Conservation (phyloP, 1,139 yeast species). For the Candida labiduridarum region DNA sequence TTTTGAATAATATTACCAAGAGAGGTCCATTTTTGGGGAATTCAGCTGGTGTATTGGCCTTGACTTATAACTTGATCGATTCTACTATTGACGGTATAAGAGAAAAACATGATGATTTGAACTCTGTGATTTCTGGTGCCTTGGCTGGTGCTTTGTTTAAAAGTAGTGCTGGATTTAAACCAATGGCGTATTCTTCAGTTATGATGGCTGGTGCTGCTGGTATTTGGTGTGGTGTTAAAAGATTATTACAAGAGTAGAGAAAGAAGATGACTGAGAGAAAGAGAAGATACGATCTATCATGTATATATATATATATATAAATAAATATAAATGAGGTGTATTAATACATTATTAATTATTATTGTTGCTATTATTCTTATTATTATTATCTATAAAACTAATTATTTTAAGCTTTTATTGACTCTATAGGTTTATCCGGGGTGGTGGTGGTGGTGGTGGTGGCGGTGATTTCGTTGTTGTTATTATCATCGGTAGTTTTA, state of each 20-base stretch:
- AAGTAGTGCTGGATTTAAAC: constrained; percentile 80
- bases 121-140: constrained; percentile 89
- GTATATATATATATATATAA: constrained; percentile 6
- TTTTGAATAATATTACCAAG: constrained; percentile 88
- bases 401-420: constrained; percentile 2
- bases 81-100: constrained; percentile 76
- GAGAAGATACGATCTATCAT: neutral
- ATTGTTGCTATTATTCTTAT: no score
- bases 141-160: constrained; percentile 90
- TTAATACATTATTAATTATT: constrained; percentile 1
- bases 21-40: constrained; percentile 97
- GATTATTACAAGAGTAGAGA: constrained; percentile 30
- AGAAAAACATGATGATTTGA: constrained; percentile 85
- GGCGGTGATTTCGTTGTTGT: neutral
- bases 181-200: constrained; percentile 86
- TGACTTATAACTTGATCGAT: constrained; percentile 83
- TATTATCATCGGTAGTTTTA: neutral
- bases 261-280: neutral
- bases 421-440: neutral
- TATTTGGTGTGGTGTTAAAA: constrained; percentile 87
- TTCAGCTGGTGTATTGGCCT: constrained; percentile 90
- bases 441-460: neutral
- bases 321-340: neutral
- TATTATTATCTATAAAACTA: neutral
- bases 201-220: constrained; percentile 90